Base-by-base conservation (phyloP, 2,329 filamentous ascomycete genomes). In the Alternaria tenuissima region DNA sequence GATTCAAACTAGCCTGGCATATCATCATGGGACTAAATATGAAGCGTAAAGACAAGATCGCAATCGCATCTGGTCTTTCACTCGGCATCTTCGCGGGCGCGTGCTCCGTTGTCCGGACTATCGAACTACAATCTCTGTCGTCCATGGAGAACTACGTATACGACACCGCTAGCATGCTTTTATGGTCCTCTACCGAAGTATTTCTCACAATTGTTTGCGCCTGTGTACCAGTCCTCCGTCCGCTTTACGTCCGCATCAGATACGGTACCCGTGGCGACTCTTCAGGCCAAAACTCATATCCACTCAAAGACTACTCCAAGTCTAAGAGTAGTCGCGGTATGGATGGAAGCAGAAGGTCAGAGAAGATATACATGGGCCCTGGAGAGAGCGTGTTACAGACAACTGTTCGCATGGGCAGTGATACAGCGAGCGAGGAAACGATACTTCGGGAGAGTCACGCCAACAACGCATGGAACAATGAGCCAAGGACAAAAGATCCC, bases 201-300 rank as follows among this genome's bases (percentile, higher is more conserved):
- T 80, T 80, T 55, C 85, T 84, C 49, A 83, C 81, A 11, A 81
- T 83, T 38, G 81, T 78, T 12, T 85, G 81, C 28, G 84, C 82
- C 59, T 84, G 86, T 74, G 85, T 86, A 67, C 85, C 85, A 6
- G 69, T 74, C 28, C 66, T 76, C 1, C 71, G 73, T 2, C 73
- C 73, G 12, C 78, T 82, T 62, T 86, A 84, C 2, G 82, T 74
- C 7, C 57, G 61, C 39, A 57, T 74, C 48, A 54, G 49, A 9
- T 70, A 72, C 43, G 71, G 72, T 11, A 66, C 65, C 0, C 62
- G 58, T 9, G 64, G 61, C 47, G 65, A 71, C 39, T 66, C 66
- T 5, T 70, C 66, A 3, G 38, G 47, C 24, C 46, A 44, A 9
- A 59, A 64, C 28, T 67, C 64, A 5, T 72, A 71, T 53, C 70